phyloP scores from a whole-genome alignment of 192 early-diverging fungal species.

The Backusella parvicylindrica region DNA sequence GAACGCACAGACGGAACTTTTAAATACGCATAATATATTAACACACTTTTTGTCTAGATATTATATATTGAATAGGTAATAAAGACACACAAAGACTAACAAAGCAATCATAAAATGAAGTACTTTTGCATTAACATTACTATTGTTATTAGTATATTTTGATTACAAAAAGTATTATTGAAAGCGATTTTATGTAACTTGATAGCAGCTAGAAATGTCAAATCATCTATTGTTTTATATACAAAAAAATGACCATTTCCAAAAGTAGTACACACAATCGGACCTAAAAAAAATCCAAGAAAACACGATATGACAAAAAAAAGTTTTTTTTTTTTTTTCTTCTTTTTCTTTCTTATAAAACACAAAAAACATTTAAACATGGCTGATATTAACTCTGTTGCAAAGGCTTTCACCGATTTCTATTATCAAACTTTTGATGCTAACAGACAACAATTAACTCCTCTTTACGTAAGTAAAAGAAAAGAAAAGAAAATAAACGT shows the following conservation, averaged over 20 bases:
- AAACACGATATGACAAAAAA: neutral
- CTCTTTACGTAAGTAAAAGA: conserved; percentile 88
- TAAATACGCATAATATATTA: neutral
- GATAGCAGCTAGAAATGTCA: too few species aligned
- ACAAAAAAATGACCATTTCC: neutral
- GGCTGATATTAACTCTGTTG: conserved; percentile 40
- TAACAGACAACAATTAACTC: conserved; percentile 57
- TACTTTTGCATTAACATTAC: too few species aligned
- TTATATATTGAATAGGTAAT: too few species aligned
- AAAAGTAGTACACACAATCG: neutral
- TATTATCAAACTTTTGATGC: conserved; percentile 90
- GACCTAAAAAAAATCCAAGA: neutral
- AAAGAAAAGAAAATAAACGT: neutral
- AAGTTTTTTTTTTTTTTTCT: neutral
- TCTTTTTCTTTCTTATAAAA: neutral
- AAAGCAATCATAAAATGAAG: too few species aligned
- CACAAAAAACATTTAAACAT: neutral
- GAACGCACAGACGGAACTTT: neutral
- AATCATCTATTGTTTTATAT: too few species aligned
- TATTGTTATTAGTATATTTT: too few species aligned
- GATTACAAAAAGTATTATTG: too few species aligned
- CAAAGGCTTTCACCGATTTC: conserved; percentile 74
- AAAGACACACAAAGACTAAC: too few species aligned
- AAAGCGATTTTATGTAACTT: too few species aligned
- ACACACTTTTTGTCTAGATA: neutral